Conservation (phyloP, 177 flowering plant species). For the Telopea speciosissima region DNA sequence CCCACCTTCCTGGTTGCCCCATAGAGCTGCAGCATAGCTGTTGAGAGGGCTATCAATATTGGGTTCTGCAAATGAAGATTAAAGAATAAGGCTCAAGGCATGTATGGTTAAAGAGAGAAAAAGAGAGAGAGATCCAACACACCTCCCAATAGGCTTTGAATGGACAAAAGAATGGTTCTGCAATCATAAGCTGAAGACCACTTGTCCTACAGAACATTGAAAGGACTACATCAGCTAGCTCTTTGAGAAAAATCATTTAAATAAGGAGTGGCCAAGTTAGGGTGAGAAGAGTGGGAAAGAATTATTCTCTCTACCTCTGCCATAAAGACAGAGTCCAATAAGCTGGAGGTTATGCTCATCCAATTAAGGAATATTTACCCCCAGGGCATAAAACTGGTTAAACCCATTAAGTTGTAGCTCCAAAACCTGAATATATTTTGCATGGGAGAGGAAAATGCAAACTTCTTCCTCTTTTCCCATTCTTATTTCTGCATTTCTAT, state of each 20-base stretch:
- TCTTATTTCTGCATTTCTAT: background rate
- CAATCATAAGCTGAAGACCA: conserved; percentile 88
- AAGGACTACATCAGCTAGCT: conserved; percentile 4
- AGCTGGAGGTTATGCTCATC: background rate
- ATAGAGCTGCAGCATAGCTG: conserved; percentile 58
- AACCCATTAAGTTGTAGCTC: background rate
- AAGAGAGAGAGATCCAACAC: conserved; percentile 11
- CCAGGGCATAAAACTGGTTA: background rate
- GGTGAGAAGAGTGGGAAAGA: background rate
- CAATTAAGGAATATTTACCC: background rate
- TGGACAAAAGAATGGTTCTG: conserved; percentile 71
- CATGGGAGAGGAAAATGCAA: background rate
- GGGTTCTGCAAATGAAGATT: conserved; percentile 40
- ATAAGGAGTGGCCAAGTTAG: background rate
- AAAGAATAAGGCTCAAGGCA: background rate
- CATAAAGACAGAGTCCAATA: background rate
- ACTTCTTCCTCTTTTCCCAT: background rate
- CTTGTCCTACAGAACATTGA: conserved; percentile 44
- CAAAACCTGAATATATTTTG: background rate
- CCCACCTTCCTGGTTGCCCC: conserved; percentile 62
- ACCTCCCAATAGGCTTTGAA: conserved; percentile 83
- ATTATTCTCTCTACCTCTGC: background rate
- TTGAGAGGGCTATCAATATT: conserved; percentile 76
- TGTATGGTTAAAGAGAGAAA: background rate
- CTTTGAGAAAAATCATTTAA: background rate